Evolutionary conservation across 2,329 filamentous ascomycete genomes (phyloP).

Genomic region (Fusarium oligoseptatum): DNA sequence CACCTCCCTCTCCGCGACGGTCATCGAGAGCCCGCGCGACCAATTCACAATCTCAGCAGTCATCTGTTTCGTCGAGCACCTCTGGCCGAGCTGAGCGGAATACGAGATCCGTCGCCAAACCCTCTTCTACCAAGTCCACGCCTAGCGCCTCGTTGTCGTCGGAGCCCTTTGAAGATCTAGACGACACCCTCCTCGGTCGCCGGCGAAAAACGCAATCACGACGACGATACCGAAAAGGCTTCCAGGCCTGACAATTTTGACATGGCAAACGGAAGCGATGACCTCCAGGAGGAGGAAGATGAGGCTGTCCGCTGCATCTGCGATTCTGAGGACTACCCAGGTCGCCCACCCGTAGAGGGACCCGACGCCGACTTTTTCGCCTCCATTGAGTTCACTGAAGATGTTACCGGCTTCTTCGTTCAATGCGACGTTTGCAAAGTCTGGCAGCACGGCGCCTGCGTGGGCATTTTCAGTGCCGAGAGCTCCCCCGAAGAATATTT

Average conservation of each 20-base stretch:
- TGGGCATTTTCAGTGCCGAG: constrained; percentile 95
- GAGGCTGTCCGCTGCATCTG: constrained; percentile 97
- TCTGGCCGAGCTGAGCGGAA: constrained; percentile 82
- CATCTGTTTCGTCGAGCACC: constrained; percentile 83
- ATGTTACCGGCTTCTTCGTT: constrained; percentile 94
- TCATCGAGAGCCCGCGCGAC: constrained; percentile 90
- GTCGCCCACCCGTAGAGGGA: constrained; percentile 76
- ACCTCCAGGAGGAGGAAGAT: constrained; percentile 83
- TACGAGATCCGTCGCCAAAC: constrained; percentile 79
- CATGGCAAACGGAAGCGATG: constrained; percentile 74
- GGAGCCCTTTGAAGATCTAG: constrained; percentile 74
- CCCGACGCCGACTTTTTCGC: constrained; percentile 69
- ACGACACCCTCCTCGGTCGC: constrained; percentile 80
- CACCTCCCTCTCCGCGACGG: constrained; percentile 80
- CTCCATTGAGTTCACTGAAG: constrained; percentile 78
- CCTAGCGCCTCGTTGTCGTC: constrained; percentile 81
- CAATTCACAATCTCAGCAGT: constrained; percentile 82
- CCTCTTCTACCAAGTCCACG: constrained; percentile 81
- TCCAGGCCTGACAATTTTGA: constrained; percentile 59
- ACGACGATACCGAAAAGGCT: constrained; percentile 68
- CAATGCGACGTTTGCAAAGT: constrained; percentile 98
- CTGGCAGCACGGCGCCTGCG: constrained; percentile 98
- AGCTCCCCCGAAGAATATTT: constrained; percentile 97
- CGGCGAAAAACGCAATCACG: constrained; percentile 83
- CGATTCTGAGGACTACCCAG: constrained; percentile 94